Base-by-base conservation (phyloP, 768 basidiomycete genomes). In the Termitomyces sp. region DNA sequence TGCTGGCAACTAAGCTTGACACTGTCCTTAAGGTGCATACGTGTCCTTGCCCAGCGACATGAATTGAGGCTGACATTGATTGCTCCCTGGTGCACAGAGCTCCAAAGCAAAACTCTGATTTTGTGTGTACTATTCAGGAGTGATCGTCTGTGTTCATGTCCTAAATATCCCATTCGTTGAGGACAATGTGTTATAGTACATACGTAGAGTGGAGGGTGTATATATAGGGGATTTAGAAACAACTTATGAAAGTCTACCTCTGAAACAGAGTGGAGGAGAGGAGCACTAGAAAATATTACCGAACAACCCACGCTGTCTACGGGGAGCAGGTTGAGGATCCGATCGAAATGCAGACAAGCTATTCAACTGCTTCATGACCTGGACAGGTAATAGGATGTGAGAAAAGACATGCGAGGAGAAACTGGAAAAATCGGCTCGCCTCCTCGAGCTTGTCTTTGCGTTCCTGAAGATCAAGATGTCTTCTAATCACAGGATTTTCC, bases 361-460 rank as follows among this genome's bases (percentile, higher is more conserved):
- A 67, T 95, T 95, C 35, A 99, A 83, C 61, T 94, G 94, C 67
- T 94, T 91, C 91, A 95, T 96, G 49, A 95, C 93, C 90, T 93
- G 63, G 0, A 56, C 47, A 45, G 19, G 49, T 35, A 46, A 49
- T 52, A 49, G 62, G 43, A 25, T 23, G 49, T 14, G 8, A 27
- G 41, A n/a, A 16, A 16, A n/a, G n/a, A 28, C 2, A 21, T 5
- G 17, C 19, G 32, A 16, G 51, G 39, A 28, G 57, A 46, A 23
- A 11, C 5, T 32, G 30, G 21, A 27, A n/a, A 69, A 16, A 17
- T n/a, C 17, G 27, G 41, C 57, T 59, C 60, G 89, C 91, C 81
- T 95, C 91, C 69, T 98, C 97, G 17, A 98, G 79, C 72, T 98
- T 98, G 70, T 99, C 95, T 66, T 98, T 99, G 41, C 97, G 80